Percentiles rank a stretch among this genome's conserved stretches.
Conservation (phyloP, 164 flowering plant species). For the Berberis vulgaris region DNA sequence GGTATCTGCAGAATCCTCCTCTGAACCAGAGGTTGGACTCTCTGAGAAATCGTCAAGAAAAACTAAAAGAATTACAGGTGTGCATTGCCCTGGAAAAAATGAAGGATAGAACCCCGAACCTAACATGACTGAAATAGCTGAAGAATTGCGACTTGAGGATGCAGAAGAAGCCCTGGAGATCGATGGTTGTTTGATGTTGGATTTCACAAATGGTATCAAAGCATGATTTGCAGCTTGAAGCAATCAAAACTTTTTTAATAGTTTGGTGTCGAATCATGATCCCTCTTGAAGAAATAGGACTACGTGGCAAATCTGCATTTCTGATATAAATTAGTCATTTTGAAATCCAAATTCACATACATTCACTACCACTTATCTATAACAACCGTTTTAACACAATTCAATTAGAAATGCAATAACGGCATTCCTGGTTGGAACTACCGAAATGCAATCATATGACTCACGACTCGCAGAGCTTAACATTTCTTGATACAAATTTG, state of each 20-base stretch:
- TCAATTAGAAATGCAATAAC: no score
- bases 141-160: slow-evolving; percentile 42
- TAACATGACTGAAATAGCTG: slow-evolving; percentile 65
- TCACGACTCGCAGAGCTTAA: no score
- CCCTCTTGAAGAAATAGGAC: slow-evolving; percentile 73
- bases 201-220: slow-evolving; percentile 49
- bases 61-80: slow-evolving; percentile 71
- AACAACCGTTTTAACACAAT: no score
- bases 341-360: no score
- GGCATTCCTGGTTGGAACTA: no score
- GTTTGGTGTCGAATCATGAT: slow-evolving; percentile 57
- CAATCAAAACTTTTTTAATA: slow-evolving; percentile 58
- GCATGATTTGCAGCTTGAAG: slow-evolving; percentile 80
- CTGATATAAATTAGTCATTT: slow-evolving; percentile 6
- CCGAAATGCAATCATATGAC: no score
- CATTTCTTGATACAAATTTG: no score
- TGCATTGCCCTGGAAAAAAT: slow-evolving; percentile 83
- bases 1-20: slow-evolving; percentile 38
- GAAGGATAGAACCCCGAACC: slow-evolving; percentile 72
- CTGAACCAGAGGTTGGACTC: slow-evolving; percentile 20
- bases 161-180: slow-evolving; percentile 30
- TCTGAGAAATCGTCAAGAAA: slow-evolving; percentile 75
- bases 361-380: no score
- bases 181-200: slow-evolving; percentile 30
- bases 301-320: slow-evolving; percentile 89